Percentiles rank a stretch among this genome's conserved stretches.
Conservation (phyloP, 106 monocot species). For the Acorus gramineus region DNA sequence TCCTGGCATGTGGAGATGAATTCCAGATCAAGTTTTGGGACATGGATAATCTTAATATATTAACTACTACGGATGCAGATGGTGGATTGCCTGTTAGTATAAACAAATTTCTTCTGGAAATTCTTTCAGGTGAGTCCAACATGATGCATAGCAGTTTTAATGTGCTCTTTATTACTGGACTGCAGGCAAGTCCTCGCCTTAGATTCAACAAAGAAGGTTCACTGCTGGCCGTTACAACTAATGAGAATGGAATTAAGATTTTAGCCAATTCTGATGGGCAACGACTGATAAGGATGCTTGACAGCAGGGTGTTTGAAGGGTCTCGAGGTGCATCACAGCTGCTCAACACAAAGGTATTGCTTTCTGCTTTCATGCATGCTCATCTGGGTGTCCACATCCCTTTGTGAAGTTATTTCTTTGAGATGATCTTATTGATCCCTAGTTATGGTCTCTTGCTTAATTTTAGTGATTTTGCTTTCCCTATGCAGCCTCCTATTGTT, state of each 20-base stretch:
- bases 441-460: too few relatives aligned
- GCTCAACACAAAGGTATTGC: conserved; percentile 1
- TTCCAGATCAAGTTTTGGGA: conserved; percentile 58
- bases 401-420: too few relatives aligned
- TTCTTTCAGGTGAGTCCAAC: not conserved
- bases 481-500: conserved; percentile 53
- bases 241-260: conserved; percentile 12
- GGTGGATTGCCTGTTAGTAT: conserved; percentile 31
- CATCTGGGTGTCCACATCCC: too few relatives aligned
- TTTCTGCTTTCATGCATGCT: not conserved
- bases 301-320: conserved; percentile 7
- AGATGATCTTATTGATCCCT: too few relatives aligned
- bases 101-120: not conserved
- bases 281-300: conserved; percentile 6
- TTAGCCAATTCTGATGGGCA: conserved; percentile 13
- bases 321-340: conserved; percentile 8
- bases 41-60: conserved; percentile 40
- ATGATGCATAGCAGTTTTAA: not conserved
- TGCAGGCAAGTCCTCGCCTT: conserved; percentile 13
- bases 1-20: conserved; percentile 59
- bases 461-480: not conserved
- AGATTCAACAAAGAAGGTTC: conserved; percentile 18
- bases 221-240: conserved; percentile 11
- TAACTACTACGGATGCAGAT: conserved; percentile 39
- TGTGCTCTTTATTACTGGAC: not conserved